Evolutionary conservation across 352 stramenopile genomes (phyloP), one percentile per base, ranked within the genome.

Genomic region (Halophytophthora polymorphica): DNA sequence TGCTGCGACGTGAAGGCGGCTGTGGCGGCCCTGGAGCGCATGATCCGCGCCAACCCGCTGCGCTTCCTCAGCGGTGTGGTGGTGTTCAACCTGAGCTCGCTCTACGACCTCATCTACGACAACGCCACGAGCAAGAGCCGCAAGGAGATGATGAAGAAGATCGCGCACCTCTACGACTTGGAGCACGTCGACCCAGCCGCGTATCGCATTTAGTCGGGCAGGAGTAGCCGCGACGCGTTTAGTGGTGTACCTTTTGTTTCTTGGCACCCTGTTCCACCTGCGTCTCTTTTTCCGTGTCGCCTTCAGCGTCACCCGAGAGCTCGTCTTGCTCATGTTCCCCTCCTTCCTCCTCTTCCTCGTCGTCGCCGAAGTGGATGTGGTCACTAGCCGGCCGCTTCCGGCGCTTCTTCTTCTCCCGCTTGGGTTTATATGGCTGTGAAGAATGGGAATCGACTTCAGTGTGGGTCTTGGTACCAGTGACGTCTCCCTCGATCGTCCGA

Each of bases 101-200:
- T 92, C 6, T 92, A 92, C 65, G 79, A 90, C 49, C 68, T 90
- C 44, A 56, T 86, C 13, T 90, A 65, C 53, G 78, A 93, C 64
- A 89, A 86, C 46, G 58, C 71, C 38, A 89, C 77, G 39, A 90
- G 78, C 64, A 85, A 82, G 14, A 86, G 50, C 21, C 75, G 77
- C 53, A 93, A 93, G 54, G 77, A 90, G 55, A 89, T 89, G 82
- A 89, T 93, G 66, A 84, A 84, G 56, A 80, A 81, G 38, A 69
- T 93, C 28, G 71, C 82, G 1, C 69, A 90, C 22, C 42, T 84
- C 28, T 90, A 89, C 52, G 77, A 82, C 38, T 59, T 93, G 37
- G 82, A 93, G 50, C 78, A 90, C 59, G 77, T 93, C 40, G 77
- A 90, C 34, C 52, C 71, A 3, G 61, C 65, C 0, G 69, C 75